Evolutionary conservation across 768 basidiomycete species (phyloP).

Genomic region (Dentipellis sp.): DNA sequence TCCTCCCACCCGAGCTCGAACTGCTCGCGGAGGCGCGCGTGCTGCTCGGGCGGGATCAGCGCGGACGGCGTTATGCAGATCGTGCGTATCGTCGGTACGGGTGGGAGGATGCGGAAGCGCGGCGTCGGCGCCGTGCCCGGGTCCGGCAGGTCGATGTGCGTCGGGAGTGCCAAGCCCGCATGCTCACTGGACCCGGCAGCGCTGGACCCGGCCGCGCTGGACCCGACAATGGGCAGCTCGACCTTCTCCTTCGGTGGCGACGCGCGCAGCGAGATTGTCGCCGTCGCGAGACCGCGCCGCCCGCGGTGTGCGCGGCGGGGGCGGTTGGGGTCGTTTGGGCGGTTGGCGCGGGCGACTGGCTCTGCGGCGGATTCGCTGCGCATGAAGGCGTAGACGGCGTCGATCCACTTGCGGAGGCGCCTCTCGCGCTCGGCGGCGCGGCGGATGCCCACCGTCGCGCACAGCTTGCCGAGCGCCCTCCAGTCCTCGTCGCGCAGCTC

Average conservation of each 20-base stretch:
- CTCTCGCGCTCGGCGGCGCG: constrained; percentile 52
- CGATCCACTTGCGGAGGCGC: not conserved
- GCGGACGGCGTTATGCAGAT: constrained; percentile 32
- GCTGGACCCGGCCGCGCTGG: not conserved
- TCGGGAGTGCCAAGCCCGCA: not conserved
- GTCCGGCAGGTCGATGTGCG: not conserved
- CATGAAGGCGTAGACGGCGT: not conserved
- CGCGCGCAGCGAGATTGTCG: constrained; percentile 46
- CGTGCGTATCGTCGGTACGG: constrained; percentile 37
- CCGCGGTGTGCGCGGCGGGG: constrained; percentile 22
- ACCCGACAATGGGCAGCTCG: not conserved
- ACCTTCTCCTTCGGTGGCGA: constrained; percentile 3
- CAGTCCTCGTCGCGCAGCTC: constrained; percentile 46
- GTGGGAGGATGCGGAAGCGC: constrained; percentile 45
- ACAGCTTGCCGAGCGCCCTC: constrained; percentile 48
- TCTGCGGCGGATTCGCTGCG: not conserved
- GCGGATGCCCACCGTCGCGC: constrained; percentile 52
- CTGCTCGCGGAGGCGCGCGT: constrained; percentile 33
- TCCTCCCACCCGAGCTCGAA: constrained; percentile 59
- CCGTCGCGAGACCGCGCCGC: constrained; percentile 53
- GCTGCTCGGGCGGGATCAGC: constrained; percentile 22
- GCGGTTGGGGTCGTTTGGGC: not conserved
- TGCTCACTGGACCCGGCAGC: not conserved
- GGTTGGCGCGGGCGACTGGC: not conserved
- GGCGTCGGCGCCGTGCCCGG: not conserved